Percentiles rank a stretch among this genome's conserved stretches.
Conservation (phyloP, 2,329 filamentous ascomycete species). For the Thelonectria olida region DNA sequence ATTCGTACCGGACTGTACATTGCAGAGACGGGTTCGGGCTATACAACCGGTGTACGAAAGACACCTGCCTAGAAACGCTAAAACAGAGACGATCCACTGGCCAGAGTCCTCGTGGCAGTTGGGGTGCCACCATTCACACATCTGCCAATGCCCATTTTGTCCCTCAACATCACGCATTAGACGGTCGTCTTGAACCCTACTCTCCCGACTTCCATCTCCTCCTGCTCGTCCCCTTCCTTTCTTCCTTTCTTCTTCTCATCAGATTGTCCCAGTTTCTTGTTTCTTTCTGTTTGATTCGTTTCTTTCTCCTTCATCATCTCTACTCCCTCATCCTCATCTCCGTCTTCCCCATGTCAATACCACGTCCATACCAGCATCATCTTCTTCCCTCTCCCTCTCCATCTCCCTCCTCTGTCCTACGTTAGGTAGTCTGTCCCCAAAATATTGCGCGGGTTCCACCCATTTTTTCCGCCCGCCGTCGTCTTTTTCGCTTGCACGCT, state of each 20-base stretch:
- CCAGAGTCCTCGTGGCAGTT: constrained; percentile 15
- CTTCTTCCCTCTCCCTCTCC: neutral
- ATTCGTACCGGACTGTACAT: neutral
- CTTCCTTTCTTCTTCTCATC: neutral
- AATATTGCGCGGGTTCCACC: neutral
- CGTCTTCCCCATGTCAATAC: neutral
- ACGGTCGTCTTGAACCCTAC: neutral
- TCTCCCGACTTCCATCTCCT: constrained; percentile 17
- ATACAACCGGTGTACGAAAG: neutral
- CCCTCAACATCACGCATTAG: neutral
- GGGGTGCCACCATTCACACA: constrained; percentile 17
- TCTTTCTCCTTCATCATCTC: neutral
- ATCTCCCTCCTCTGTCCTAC: too few species aligned
- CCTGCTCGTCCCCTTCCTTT: constrained; percentile 13
- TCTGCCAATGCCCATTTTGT: constrained; percentile 7
- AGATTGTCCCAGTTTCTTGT: constrained; percentile 15
- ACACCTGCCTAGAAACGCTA: constrained; percentile 8
- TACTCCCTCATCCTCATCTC: too few species aligned
- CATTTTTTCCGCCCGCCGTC: too few species aligned
- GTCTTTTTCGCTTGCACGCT: neutral
- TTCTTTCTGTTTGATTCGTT: neutral
- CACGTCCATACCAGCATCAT: neutral
- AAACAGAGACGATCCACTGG: constrained; percentile 10
- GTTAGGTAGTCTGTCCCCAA: too few species aligned
- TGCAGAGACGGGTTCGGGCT: too few species aligned